Percentiles rank a stretch among this genome's conserved stretches.
Conservation (phyloP, 2,329 filamentous ascomycete species). For the Aspergillus chevalieri region DNA sequence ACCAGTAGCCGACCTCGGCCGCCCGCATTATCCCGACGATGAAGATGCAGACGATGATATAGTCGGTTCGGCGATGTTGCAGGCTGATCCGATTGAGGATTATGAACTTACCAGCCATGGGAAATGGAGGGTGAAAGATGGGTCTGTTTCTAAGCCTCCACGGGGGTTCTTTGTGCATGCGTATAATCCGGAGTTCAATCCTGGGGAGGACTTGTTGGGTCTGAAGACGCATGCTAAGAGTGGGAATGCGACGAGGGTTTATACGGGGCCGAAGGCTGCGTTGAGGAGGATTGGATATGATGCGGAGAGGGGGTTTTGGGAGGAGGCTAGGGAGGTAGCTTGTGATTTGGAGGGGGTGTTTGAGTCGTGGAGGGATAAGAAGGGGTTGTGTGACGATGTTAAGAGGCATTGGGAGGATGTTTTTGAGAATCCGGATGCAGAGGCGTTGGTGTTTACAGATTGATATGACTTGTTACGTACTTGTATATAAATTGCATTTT, state of each 20-base stretch:
- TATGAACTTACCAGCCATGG: constrained; percentile 16
- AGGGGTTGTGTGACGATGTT: constrained; percentile 11
- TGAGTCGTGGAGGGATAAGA: constrained; percentile 16
- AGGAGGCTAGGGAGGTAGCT: constrained; percentile 17
- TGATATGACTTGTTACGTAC: too few species aligned
- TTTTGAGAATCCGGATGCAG: constrained; percentile 12
- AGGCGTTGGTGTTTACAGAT: constrained; percentile 7
- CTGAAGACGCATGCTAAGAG: constrained; percentile 14
- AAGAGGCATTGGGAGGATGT: constrained; percentile 13
- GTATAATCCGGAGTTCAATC: constrained; percentile 26
- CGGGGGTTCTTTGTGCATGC: constrained; percentile 27
- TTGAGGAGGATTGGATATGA: constrained; percentile 25
- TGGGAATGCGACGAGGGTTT: constrained; percentile 15
- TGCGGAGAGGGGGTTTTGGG: constrained; percentile 27
- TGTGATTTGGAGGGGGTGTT: constrained; percentile 23
- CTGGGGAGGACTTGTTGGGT: constrained; percentile 19
- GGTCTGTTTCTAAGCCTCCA: constrained; percentile 13
- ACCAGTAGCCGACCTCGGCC: constrained; percentile 13
- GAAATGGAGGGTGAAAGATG: constrained; percentile 15
- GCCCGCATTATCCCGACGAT: constrained; percentile 1
- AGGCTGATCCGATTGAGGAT: constrained; percentile 27
- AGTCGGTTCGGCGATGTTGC: constrained; percentile 14
- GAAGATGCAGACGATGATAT: constrained; percentile 7
- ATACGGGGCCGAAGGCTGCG: constrained; percentile 18
- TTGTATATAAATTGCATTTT: neutral